Percentiles rank a stretch among this genome's conserved stretches.
phyloP scores from a whole-genome alignment of 2,329 filamentous ascomycete genomes.

The Apiospora malaysiana region DNA sequence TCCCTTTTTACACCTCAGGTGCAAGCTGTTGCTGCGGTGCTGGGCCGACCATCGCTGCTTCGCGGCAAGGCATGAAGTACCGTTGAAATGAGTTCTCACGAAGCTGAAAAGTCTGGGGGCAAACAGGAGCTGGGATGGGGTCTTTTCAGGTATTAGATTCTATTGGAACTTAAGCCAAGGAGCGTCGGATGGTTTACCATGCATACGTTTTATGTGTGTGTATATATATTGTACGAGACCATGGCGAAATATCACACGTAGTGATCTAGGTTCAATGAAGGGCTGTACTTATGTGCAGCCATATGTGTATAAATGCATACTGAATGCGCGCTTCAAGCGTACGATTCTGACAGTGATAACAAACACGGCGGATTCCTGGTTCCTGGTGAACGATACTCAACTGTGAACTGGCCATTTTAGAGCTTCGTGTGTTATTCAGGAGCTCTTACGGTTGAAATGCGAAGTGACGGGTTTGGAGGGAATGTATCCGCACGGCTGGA shows the following conservation, averaged over 20 bases:
- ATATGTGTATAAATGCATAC: not conserved
- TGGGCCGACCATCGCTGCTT: not conserved
- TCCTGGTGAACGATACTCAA: not conserved
- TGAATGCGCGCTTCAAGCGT: not conserved
- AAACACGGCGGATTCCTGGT: not conserved
- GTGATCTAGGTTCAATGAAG: not conserved
- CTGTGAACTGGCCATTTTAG: not conserved
- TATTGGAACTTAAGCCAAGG: not conserved
- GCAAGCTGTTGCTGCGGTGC: not conserved
- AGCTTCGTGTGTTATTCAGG: no score
- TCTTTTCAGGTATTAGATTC: conserved; percentile 13
- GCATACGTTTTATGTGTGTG: not conserved
- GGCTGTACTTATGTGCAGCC: not conserved
- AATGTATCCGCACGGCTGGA: not conserved
- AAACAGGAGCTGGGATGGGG: not conserved
- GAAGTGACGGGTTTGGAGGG: not conserved
- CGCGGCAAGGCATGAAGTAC: not conserved
- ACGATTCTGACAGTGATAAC: not conserved
- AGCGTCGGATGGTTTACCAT: not conserved
- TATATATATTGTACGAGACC: not conserved
- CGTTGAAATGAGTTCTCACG: not conserved
- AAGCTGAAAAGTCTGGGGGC: not conserved
- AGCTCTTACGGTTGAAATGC: not conserved
- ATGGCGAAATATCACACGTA: not conserved
- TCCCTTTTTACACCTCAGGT: not conserved